Conservation (phyloP, 2,329 filamentous ascomycete species). For the Colletotrichum orbiculare region DNA sequence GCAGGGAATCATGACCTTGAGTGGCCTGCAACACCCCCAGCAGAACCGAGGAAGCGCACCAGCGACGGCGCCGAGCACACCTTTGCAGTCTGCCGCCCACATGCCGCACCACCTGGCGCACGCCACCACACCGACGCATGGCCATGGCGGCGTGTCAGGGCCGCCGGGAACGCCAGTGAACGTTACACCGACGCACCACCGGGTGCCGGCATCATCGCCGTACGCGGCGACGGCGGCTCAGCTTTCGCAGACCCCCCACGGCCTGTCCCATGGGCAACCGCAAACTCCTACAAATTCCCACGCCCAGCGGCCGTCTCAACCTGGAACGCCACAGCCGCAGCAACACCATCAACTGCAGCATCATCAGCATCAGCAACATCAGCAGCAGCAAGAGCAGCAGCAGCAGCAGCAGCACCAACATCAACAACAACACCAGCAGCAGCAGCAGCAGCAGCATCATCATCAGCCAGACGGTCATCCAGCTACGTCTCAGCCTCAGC, state of each 20-base stretch:
- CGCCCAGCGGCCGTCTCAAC: conserved; percentile 26
- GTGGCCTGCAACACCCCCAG: conserved; percentile 56
- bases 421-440: not conserved
- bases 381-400: conserved; percentile 33
- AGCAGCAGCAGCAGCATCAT: conserved; percentile 35
- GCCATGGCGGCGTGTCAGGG: conserved; percentile 18
- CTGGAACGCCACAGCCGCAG: conserved; percentile 31
- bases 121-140: conserved; percentile 18
- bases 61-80: conserved; percentile 23
- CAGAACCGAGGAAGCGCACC: conserved; percentile 29
- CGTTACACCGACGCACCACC: conserved; percentile 14
- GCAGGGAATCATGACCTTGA: conserved; percentile 69
- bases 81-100: conserved; percentile 28
- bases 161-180: conserved; percentile 18
- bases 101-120: conserved; percentile 30
- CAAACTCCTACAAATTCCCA: conserved; percentile 31
- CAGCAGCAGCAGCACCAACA: conserved; percentile 37
- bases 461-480: conserved; percentile 32
- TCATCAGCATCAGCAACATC: conserved; percentile 15
- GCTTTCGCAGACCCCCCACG: conserved; percentile 30
- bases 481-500: not conserved
- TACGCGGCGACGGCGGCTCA: conserved; percentile 31
- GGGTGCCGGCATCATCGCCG: conserved; percentile 27
- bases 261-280: conserved; percentile 19
- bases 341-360: conserved; percentile 7